phyloP scores from a whole-genome alignment of 148 eudicot species.

The Heliosperma pusillum region DNA sequence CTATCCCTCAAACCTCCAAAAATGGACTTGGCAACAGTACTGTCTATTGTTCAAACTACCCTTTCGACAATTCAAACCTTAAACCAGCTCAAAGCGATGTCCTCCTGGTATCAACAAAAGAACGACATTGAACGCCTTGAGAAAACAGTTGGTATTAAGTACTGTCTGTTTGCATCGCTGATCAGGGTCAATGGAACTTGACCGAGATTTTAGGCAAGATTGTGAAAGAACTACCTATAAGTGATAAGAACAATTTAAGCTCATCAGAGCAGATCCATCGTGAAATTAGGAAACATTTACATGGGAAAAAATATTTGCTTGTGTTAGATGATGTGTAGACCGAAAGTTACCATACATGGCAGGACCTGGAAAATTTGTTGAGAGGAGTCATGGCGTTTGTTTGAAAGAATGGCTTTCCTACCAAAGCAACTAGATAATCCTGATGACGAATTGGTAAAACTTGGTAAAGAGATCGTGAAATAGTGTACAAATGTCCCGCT shows the following conservation, averaged over 20 bases:
- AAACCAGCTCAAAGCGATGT: background rate
- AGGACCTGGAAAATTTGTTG: conserved; percentile 3
- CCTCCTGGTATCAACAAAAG: no score
- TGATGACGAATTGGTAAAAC: background rate
- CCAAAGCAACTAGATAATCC: background rate
- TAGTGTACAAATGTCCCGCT: conserved; percentile 23
- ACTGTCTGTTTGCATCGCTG: no score
- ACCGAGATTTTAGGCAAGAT: conserved; percentile 10
- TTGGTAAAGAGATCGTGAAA: conserved; percentile 21
- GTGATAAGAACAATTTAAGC: background rate
- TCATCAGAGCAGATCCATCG: conserved; percentile 18
- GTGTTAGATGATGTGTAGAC: conserved; percentile 38
- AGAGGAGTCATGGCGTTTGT: conserved; percentile 6
- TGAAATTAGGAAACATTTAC: conserved; percentile 14
- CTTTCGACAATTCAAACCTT: background rate
- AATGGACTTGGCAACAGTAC: background rate
- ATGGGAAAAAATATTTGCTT: conserved; percentile 28
- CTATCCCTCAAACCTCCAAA: background rate
- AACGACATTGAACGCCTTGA: no score
- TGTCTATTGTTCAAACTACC: background rate
- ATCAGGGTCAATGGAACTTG: background rate
- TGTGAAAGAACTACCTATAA: background rate
- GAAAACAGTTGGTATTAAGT: no score
- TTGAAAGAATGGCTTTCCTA: conserved; percentile 4
- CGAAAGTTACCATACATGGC: conserved; percentile 23